A percentile compares a stretch with the other conserved stretches of the same genome.
These are phyloP conservation scores for Avena eriantha DNA, from an alignment of 176 grass and related monocot genomes.

Conservation along the genomic window DNA sequence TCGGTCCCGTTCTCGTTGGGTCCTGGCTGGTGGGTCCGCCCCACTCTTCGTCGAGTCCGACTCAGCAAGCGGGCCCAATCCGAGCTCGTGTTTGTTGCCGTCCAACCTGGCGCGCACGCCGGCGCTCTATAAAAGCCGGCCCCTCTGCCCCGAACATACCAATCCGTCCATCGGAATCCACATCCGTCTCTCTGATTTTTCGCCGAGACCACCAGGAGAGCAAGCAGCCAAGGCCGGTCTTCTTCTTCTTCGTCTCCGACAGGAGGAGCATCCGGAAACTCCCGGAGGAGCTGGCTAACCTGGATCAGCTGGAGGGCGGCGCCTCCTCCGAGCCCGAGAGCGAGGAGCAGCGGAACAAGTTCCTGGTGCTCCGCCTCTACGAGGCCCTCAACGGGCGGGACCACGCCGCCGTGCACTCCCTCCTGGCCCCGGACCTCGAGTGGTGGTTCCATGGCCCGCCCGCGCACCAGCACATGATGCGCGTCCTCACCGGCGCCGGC, in stretches of 20 bases:
- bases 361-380: constrained; percentile 73
- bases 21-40: neutral
- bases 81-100: neutral
- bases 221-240: neutral
- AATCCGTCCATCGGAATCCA: neutral
- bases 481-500: constrained; percentile 62
- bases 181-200: neutral
- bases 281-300: constrained; percentile 44
- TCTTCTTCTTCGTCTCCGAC: constrained; percentile 2
- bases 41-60: neutral
- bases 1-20: neutral
- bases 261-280: neutral
- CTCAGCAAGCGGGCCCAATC: neutral
- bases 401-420: constrained; percentile 53
- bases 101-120: neutral
- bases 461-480: constrained; percentile 86
- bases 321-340: constrained; percentile 17
- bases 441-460: constrained; percentile 99
- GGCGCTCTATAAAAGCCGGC: neutral
- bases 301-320: constrained; percentile 42
- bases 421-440: constrained; percentile 80
- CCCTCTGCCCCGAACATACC: neutral
- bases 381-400: constrained; percentile 69
- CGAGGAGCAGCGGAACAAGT: constrained; percentile 62
- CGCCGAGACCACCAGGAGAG: neutral